Percentiles rank a stretch among this genome's conserved stretches.
Evolutionary conservation across 202 grass and related monocot species (phyloP).

Genomic region (Setaria viridis): DNA sequence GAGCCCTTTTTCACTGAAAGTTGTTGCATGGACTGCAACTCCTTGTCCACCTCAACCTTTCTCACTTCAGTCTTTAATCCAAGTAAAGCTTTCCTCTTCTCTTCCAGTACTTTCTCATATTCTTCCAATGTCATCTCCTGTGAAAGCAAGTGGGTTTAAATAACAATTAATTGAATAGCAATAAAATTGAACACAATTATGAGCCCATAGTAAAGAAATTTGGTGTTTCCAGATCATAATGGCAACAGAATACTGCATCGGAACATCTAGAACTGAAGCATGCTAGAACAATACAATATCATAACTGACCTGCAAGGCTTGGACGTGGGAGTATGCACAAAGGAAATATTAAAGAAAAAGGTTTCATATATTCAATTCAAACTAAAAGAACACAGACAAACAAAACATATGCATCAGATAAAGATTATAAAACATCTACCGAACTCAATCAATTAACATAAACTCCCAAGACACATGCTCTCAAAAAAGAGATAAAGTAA

Average conservation of each 20-base stretch:
- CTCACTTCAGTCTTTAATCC: slow-evolving; percentile 73
- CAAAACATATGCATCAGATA: neutral
- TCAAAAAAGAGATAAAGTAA: neutral
- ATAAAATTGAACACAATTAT: neutral
- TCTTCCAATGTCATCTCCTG: slow-evolving; percentile 95
- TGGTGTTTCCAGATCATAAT: neutral
- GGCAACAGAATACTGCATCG: neutral
- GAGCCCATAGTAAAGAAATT: neutral
- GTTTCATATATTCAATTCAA: neutral
- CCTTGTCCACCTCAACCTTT: slow-evolving; percentile 83
- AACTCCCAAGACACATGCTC: neutral
- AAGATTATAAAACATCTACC: neutral
- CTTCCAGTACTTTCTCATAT: slow-evolving; percentile 83
- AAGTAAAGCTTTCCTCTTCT: slow-evolving; percentile 80
- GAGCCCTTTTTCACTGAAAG: slow-evolving; percentile 66
- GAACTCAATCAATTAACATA: slow-evolving; percentile 22
- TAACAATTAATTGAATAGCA: neutral
- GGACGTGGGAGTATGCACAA: neutral
- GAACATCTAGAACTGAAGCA: neutral
- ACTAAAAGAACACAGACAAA: neutral
- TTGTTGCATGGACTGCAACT: slow-evolving; percentile 73
- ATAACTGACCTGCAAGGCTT: neutral
- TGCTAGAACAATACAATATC: neutral
- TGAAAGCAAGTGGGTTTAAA: neutral
- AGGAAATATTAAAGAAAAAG: slow-evolving; percentile 1